Evolutionary conservation across 108 stramenopile species (phyloP), one percentile per base, ranked within the genome.

Genomic region (Craspedostauros australis): DNA sequence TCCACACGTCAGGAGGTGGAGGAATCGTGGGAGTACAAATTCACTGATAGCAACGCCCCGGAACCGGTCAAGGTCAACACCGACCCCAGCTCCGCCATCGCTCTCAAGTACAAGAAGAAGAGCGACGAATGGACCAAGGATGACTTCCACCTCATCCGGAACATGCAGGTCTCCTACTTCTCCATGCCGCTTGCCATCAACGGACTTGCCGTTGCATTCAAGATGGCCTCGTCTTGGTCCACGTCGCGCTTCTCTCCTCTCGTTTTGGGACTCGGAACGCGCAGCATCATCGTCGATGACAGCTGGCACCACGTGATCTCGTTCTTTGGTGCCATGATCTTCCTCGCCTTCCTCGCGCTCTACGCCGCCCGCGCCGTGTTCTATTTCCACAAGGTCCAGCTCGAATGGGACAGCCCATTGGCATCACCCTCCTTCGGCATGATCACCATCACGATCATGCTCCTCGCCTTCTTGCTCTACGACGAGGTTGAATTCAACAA

Each of bases 51-150:
- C 14, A 21, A 67, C 19, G 57, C 48, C 4, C 57, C 57, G n/a
- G n/a, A 23, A 5, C 66, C 66, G 11, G 26, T 26, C 9, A 7
- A 7, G 1, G 57, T 58, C 30, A 42, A 57, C 29, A 23, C 49
- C 6, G 46, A 67, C 39, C 66, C 49, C 1, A 38, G 15, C 23
- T 20, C 16, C 27, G 16, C 34, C 5, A 50, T 51, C 34, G 28
- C 66, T 18, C 57, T 67, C 40, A 57, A 59, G 48, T 67, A 67
- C 57, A 58, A 67, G 49, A 40, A 30, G 30, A 67, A 67, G 41
- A 39, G 57, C 6, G 66, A 67, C 29, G 66, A 67, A 45, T 67
- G 57, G 57, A 59, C 47, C 39, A 67, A 67, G 49, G 60, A 69
- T 26, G 68, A 69, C 60, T 69, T 69, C 44, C 39, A 69, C 41